phyloP scores from a whole-genome alignment of 441 rosid genomes.

The Euphorbia celastroides region DNA sequence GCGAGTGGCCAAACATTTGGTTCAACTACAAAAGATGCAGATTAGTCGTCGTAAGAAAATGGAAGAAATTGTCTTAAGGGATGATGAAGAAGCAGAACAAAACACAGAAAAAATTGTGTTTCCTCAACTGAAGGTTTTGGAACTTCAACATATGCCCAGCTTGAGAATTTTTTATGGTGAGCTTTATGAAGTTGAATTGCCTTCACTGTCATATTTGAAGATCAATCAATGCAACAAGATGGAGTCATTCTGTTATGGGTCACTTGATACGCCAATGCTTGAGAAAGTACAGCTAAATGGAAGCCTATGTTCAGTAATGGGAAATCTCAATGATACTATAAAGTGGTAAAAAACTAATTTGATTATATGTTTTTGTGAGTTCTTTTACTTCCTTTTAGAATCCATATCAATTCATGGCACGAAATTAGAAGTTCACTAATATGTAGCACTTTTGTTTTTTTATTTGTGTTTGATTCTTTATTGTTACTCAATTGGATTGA shows the following conservation, averaged over 20 bases:
- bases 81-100: not conserved
- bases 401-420: too few species aligned
- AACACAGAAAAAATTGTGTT: not conserved
- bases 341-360: not conserved
- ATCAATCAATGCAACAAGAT: not conserved
- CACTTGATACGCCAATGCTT: not conserved
- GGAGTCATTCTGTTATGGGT: not conserved
- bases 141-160: not conserved
- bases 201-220: not conserved
- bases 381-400: not conserved
- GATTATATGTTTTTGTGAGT: too few species aligned
- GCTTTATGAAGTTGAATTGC: not conserved
- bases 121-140: slow-evolving; percentile 2
- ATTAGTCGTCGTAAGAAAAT: not conserved
- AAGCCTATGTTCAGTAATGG: slow-evolving; percentile 2
- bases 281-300: not conserved
- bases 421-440: too few species aligned
- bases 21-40: not conserved
- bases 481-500: too few species aligned
- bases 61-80: not conserved
- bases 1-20: not conserved
- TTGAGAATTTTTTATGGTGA: not conserved
- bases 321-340: not conserved
- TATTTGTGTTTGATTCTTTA: too few species aligned
- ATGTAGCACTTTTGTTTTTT: too few species aligned